phyloP scores from a whole-genome alignment of 2,329 filamentous ascomycete genomes.

The Sphaerulina musiva region DNA sequence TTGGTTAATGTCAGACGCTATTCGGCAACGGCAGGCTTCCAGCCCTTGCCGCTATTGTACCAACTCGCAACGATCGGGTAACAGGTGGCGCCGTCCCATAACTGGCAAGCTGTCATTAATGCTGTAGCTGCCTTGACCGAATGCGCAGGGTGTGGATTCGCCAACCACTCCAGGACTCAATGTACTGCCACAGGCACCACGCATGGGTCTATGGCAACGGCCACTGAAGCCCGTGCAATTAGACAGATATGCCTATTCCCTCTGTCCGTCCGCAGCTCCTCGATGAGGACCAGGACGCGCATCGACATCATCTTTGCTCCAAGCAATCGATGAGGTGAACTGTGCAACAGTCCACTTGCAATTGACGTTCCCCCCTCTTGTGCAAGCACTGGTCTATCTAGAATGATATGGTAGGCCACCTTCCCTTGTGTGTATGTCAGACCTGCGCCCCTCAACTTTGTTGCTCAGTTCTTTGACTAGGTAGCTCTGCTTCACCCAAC shows the following conservation, averaged over 20 bases:
- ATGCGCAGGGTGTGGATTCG: not conserved
- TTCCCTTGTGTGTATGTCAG: not conserved
- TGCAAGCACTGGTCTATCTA: not conserved
- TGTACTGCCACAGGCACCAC: not conserved
- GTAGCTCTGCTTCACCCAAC: no score
- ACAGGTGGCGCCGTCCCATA: not conserved
- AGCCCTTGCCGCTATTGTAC: not conserved
- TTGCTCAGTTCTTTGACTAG: not conserved
- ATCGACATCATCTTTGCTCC: not conserved
- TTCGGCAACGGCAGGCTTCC: not conserved
- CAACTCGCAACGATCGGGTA: not conserved
- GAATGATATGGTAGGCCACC: not conserved
- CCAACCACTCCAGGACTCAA: not conserved
- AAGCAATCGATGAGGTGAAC: not conserved
- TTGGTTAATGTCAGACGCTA: not conserved
- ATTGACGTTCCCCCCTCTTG: not conserved
- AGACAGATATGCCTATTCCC: not conserved
- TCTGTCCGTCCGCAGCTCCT: not conserved
- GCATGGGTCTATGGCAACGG: not conserved
- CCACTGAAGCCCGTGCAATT: not conserved
- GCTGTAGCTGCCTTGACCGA: not conserved
- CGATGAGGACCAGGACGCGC: not conserved
- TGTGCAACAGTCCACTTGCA: slow-evolving; percentile 2
- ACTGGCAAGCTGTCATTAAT: not conserved
- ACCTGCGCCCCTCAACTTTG: not conserved